A percentile compares a stretch with the other conserved stretches of the same genome.
Conservation (phyloP, 192 early-diverging fungal genomes). For the Phycomyces nitens region DNA sequence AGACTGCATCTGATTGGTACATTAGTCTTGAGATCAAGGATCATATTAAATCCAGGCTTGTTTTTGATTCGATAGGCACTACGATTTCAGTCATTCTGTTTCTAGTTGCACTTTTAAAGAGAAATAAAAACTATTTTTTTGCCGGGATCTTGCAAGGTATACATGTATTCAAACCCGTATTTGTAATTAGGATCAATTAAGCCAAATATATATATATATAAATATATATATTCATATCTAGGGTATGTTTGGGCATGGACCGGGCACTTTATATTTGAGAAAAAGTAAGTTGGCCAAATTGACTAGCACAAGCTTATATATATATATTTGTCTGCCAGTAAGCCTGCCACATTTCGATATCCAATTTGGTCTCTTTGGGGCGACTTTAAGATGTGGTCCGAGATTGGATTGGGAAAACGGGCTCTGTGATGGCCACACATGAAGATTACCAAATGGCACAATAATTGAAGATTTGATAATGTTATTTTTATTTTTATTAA, state of each 20-base stretch:
- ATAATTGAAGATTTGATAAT: too few relatives aligned
- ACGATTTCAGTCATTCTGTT: conserved; percentile 31
- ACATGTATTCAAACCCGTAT: conserved; percentile 7
- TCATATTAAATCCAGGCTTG: too few relatives aligned
- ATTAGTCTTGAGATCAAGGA: too few relatives aligned
- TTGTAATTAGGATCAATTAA: too few relatives aligned
- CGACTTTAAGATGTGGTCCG: conserved; percentile 54
- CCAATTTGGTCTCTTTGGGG: conserved; percentile 59
- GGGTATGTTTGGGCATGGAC: conserved; percentile 67
- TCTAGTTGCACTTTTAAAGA: conserved; percentile 15
- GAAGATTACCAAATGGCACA: too few relatives aligned
- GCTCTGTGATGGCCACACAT: conserved; percentile 30
- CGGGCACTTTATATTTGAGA: conserved; percentile 63
- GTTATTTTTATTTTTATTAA: too few relatives aligned
- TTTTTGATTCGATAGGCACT: conserved; percentile 32
- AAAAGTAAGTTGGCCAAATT: conserved; percentile 33
- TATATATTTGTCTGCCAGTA: conserved; percentile 48
- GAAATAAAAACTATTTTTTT: background rate
- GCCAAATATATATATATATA: conserved; percentile 6
- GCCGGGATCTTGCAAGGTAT: background rate
- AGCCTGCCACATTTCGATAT: conserved; percentile 70
- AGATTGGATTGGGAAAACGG: conserved; percentile 41
- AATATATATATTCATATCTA: background rate
- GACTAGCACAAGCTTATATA: too few relatives aligned
- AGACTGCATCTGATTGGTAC: conserved; percentile 56